phyloP scores from a whole-genome alignment of 2,329 filamentous ascomycete genomes.

The Macrophomina phaseolina region DNA sequence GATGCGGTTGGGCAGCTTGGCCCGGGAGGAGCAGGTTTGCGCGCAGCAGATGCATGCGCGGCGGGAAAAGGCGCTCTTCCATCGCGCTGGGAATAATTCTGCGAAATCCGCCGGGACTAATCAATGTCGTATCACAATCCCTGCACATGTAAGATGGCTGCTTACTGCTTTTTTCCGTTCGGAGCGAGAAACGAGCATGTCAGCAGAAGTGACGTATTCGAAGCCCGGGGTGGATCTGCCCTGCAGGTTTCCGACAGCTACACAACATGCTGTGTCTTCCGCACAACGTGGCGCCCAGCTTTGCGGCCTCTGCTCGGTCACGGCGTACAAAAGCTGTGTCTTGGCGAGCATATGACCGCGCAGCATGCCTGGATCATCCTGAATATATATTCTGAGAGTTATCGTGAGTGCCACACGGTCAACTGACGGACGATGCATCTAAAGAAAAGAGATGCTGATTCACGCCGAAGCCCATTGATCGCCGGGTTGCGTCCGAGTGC shows the following conservation, averaged over 20 bases:
- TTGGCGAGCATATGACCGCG: not conserved
- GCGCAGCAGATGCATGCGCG: not conserved
- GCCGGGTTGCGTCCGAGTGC: too few relatives aligned
- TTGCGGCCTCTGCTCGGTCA: not conserved
- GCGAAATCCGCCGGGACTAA: not conserved
- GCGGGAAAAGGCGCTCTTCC: not conserved
- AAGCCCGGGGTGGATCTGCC: not conserved
- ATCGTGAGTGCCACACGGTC: not conserved
- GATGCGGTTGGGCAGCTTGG: not conserved
- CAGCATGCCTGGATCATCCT: not conserved
- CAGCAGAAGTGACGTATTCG: not conserved
- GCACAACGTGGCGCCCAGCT: slow-evolving; percentile 1
- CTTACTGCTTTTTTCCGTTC: not conserved
- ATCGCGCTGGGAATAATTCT: not conserved
- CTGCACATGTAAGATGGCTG: not conserved
- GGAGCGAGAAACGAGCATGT: not conserved
- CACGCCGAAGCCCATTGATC: too few relatives aligned
- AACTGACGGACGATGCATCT: not conserved
- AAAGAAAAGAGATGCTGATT: too few relatives aligned
- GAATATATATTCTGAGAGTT: not conserved
- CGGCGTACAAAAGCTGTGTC: not conserved
- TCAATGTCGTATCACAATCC: not conserved
- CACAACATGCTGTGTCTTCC: not conserved
- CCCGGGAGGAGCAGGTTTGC: not conserved
- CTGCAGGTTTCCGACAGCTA: not conserved